Evolutionary conservation across 805 yeast species (phyloP).

Genomic region (Pachysolen tannophilus): DNA sequence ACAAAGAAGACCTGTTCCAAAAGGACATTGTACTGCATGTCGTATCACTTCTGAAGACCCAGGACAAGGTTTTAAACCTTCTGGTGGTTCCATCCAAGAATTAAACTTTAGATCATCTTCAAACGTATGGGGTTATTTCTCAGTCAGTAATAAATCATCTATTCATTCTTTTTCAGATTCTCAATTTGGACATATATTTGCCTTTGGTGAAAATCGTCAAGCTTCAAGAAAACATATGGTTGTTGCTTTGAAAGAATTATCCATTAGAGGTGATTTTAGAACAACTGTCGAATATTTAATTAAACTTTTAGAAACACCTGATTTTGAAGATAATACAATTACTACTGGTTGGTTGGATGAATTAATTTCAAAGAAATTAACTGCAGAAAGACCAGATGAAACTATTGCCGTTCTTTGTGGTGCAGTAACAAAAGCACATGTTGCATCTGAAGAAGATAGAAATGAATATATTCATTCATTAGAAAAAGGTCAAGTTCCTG

Average conservation of each 20-base stretch:
- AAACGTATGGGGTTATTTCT: slow-evolving; percentile 99
- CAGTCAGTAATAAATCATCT: slow-evolving; percentile 92
- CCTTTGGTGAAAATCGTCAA: slow-evolving; percentile 97
- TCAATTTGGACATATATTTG: slow-evolving; percentile 98
- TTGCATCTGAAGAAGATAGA: slow-evolving; percentile 63
- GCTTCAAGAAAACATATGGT: slow-evolving; percentile 99
- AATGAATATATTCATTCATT: slow-evolving; percentile 66
- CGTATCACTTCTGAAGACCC: slow-evolving; percentile 99
- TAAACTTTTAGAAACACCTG: slow-evolving; percentile 92
- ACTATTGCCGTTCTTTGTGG: slow-evolving; percentile 91
- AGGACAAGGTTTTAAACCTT: slow-evolving; percentile 98
- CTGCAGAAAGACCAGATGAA: slow-evolving; percentile 96
- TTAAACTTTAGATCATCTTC: slow-evolving; percentile 95
- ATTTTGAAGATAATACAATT: slow-evolving; percentile 90
- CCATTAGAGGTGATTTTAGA: slow-evolving; percentile 97
- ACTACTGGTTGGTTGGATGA: slow-evolving; percentile 99
- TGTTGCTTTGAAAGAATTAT: slow-evolving; percentile 92
- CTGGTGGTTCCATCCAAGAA: slow-evolving; percentile 95
- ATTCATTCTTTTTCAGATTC: slow-evolving; percentile 98
- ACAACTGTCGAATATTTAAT: slow-evolving; percentile 97
- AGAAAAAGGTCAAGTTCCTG: slow-evolving; percentile 93
- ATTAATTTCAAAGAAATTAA: slow-evolving; percentile 83
- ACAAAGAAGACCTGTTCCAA: slow-evolving; percentile 91
- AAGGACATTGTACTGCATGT: slow-evolving; percentile 98
- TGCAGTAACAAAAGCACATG: slow-evolving; percentile 93